phyloP scores from a whole-genome alignment of 805 yeast genomes.

The Ogataea populi-albae region DNA sequence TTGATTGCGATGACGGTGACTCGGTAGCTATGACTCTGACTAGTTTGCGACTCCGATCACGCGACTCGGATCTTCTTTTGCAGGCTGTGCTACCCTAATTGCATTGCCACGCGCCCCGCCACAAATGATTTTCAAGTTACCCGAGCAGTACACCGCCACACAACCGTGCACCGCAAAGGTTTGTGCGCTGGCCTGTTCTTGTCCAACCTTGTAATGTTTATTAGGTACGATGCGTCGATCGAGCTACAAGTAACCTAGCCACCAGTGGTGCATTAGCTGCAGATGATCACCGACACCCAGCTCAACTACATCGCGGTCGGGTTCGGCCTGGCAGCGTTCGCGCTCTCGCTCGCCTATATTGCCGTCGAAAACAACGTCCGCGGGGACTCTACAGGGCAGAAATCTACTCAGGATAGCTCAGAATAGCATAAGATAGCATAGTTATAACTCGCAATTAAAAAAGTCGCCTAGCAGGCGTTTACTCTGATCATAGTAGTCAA shows the following conservation, averaged over 20 bases:
- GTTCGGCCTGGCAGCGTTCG: conserved; percentile 70
- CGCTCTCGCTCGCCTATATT: conserved; percentile 71
- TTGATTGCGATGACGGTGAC: no score
- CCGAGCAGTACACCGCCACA: no score
- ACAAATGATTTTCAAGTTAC: no score
- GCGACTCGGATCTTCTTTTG: no score
- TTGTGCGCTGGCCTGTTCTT: neutral
- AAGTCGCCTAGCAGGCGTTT: conserved; percentile 50
- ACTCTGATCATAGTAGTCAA: conserved; percentile 48
- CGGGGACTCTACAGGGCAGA: neutral
- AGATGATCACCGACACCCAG: conserved; percentile 82
- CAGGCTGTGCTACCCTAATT: no score
- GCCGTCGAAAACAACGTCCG: conserved; percentile 26
- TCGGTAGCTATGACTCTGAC: no score
- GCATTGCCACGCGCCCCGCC: no score
- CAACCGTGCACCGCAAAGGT: conserved; percentile 14
- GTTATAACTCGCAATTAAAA: conserved; percentile 38
- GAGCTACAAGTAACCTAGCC: neutral
- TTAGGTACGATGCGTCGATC: conserved; percentile 1
- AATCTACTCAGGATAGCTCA: neutral
- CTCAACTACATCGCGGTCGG: conserved; percentile 68
- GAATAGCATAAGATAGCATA: neutral
- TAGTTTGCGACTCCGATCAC: no score
- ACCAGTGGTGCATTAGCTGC: conserved; percentile 1
- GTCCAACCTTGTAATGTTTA: no score